Evolutionary conservation across 2,329 filamentous ascomycete genomes (phyloP).

Genomic region (Stagonosporopsis vannaccii): DNA sequence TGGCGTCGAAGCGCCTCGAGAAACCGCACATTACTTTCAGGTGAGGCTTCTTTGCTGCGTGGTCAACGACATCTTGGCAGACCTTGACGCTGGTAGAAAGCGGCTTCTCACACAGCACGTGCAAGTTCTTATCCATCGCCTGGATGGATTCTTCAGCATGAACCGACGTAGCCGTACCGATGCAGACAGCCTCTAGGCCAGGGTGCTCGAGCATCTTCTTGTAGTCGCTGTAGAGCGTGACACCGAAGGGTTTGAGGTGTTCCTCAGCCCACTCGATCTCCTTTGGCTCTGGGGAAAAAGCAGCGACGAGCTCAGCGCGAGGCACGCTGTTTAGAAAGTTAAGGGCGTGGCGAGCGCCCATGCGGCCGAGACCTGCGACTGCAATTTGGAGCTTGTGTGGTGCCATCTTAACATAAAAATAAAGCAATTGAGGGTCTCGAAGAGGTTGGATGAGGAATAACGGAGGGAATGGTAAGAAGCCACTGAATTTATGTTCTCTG

Average conservation of each 20-base stretch:
- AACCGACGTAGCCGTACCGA: constrained; percentile 62
- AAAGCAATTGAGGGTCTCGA: not conserved
- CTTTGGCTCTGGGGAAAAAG: constrained; percentile 53
- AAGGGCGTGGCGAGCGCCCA: constrained; percentile 59
- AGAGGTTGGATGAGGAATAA: not conserved
- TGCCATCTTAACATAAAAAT: not conserved
- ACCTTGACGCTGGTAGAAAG: constrained; percentile 65
- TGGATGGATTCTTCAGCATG: constrained; percentile 66
- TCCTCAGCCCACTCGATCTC: constrained; percentile 58
- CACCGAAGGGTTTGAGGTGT: constrained; percentile 60
- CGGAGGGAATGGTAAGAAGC: not conserved
- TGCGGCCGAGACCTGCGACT: constrained; percentile 58
- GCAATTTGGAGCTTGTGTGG: constrained; percentile 53
- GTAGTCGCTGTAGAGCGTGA: constrained; percentile 62
- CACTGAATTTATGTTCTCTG: constrained; percentile 8
- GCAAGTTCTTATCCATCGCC: constrained; percentile 62
- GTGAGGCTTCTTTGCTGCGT: constrained; percentile 62
- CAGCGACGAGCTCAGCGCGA: constrained; percentile 57
- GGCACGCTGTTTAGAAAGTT: constrained; percentile 57
- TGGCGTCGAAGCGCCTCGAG: constrained; percentile 70
- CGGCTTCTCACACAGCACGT: constrained; percentile 68
- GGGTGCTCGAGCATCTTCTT: constrained; percentile 65
- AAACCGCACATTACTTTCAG: constrained; percentile 73
- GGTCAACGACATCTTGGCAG: constrained; percentile 66
- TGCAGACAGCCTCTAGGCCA: constrained; percentile 62